Percentiles rank a stretch among this genome's conserved stretches.
These are phyloP conservation scores for Raddia distichophylla DNA, from an alignment of 176 grass and related monocot species.

Conservation along the genomic window DNA sequence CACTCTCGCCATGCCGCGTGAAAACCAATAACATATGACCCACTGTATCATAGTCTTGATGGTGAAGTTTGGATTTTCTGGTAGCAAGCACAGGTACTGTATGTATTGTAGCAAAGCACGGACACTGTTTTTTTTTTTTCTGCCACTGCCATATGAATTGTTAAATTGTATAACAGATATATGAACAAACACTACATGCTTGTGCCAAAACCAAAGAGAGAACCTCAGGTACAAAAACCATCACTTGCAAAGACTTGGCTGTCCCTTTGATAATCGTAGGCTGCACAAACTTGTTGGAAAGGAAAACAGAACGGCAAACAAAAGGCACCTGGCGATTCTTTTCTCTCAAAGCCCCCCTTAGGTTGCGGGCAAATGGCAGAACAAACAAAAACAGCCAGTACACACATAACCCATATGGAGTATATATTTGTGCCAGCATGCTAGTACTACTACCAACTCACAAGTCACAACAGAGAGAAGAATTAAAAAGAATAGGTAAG, in stretches of 20 bases:
- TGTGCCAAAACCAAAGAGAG: neutral
- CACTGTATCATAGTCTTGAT: no score
- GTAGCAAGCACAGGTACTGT: no score
- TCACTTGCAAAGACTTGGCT: neutral
- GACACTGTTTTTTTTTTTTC: neutral
- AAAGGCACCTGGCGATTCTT: constrained; percentile 15
- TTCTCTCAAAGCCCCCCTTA: neutral
- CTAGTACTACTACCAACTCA: neutral
- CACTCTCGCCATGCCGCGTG: no score
- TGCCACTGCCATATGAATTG: neutral
- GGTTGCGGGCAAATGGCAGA: constrained; percentile 4
- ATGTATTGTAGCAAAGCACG: no score
- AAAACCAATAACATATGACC: no score
- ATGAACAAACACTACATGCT: neutral
- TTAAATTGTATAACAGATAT: neutral
- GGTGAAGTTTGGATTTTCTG: no score
- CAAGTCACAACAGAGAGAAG: constrained; percentile 10
- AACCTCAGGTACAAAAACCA: neutral
- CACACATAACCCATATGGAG: neutral
- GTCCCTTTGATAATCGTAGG: neutral
- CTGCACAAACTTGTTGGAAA: neutral
- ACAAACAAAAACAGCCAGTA: constrained; percentile 4
- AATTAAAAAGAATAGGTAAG: neutral
- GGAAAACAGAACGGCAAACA: neutral
- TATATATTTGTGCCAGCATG: neutral